phyloP scores from a whole-genome alignment of 495 filamentous ascomycete species.

The Lichenothelia convexa region DNA sequence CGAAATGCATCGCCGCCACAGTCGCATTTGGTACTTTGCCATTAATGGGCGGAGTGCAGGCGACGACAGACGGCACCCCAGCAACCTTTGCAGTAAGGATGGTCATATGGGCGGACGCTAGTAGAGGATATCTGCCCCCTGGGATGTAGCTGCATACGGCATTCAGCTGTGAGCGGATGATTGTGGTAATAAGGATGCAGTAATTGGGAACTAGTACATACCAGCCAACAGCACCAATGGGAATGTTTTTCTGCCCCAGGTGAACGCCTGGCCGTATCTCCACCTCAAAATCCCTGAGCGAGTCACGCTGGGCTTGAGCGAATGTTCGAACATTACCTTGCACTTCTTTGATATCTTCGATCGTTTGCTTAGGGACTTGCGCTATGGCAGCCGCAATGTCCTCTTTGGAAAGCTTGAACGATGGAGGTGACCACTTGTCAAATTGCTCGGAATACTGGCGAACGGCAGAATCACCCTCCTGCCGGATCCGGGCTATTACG shows the following conservation, averaged over 20 bases:
- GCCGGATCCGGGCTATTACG: slow-evolving; percentile 31
- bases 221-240: background rate
- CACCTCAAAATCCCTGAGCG: slow-evolving; percentile 19
- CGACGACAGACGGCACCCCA: slow-evolving; percentile 30
- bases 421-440: slow-evolving; percentile 32
- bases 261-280: slow-evolving; percentile 6
- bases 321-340: slow-evolving; percentile 32
- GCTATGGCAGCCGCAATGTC: slow-evolving; percentile 24
- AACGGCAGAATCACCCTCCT: slow-evolving; percentile 29
- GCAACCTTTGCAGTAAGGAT: slow-evolving; percentile 38
- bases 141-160: slow-evolving; percentile 25
- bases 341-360: slow-evolving; percentile 33
- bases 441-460: slow-evolving; percentile 33
- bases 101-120: slow-evolving; percentile 40
- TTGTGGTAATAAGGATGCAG: background rate
- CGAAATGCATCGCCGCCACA: slow-evolving; percentile 34
- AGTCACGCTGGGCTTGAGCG: slow-evolving; percentile 27
- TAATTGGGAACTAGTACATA: background rate
- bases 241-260: slow-evolving; percentile 3
- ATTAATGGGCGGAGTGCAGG: slow-evolving; percentile 32
- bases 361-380: slow-evolving; percentile 23
- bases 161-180: slow-evolving; percentile 1
- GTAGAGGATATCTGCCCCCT: slow-evolving; percentile 34
- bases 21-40: slow-evolving; percentile 32
- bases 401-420: slow-evolving; percentile 25